phyloP scores from a whole-genome alignment of 352 stramenopile species.

The Globisporangium takayamanum region DNA sequence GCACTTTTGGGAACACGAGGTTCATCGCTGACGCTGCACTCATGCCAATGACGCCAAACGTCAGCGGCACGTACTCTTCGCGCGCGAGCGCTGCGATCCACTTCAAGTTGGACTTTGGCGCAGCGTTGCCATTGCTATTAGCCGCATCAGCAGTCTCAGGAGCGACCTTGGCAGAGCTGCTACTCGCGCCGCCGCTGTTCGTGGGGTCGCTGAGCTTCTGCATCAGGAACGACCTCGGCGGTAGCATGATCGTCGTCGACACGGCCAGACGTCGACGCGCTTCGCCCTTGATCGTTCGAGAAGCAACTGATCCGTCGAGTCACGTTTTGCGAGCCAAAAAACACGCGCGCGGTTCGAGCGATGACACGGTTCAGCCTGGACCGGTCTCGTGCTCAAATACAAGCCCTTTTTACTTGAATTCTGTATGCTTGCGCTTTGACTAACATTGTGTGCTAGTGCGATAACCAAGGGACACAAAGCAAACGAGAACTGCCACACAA shows the following conservation, averaged over 20 bases:
- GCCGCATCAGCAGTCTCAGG: neutral
- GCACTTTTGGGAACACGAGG: slow-evolving; percentile 83
- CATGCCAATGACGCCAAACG: slow-evolving; percentile 71
- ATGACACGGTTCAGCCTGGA: no score
- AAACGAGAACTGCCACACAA: neutral
- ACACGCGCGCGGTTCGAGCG: no score
- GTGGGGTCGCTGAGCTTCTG: slow-evolving; percentile 46
- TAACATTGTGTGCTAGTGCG: neutral
- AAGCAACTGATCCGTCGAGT: neutral
- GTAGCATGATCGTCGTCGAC: slow-evolving; percentile 28
- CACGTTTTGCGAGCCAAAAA: no score
- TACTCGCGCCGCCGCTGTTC: slow-evolving; percentile 12
- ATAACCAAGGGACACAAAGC: neutral
- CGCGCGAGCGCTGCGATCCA: slow-evolving; percentile 67
- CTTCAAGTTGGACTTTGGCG: slow-evolving; percentile 35
- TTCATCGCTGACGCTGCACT: slow-evolving; percentile 84
- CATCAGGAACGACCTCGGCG: slow-evolving; percentile 64
- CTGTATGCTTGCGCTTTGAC: neutral
- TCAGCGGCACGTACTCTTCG: slow-evolving; percentile 62
- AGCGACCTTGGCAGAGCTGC: neutral
- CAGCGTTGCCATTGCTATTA: neutral
- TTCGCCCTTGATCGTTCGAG: neutral
- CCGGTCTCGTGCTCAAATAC: no score
- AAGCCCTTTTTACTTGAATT: no score
- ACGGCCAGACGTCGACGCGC: neutral